Evolutionary conservation across 1,284 basidiomycete species (phyloP), one percentile per base, ranked within the genome.

Genomic region (Rhodotorula sp.): DNA sequence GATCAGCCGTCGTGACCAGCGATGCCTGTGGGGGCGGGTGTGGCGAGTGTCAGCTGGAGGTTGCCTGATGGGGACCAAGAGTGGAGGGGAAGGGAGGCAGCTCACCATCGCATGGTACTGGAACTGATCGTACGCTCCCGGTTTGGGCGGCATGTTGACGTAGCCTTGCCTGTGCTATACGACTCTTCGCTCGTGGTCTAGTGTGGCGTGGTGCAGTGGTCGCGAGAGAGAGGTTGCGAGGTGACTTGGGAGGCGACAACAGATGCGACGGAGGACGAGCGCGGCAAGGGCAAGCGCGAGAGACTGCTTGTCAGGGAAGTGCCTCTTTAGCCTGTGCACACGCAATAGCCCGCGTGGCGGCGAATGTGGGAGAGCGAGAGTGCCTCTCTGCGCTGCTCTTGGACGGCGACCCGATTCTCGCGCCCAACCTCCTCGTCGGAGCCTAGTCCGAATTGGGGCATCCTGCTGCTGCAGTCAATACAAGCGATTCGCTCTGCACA

Each of bases 1-100:
- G 71, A 58, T 80, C 79, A 43, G 80, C 79, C 49, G 76, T 79
- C 62, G 78, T 78, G 58, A 80, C 80, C 59, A 80, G 73, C 39
- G 75, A 74, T 16, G 77, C 74, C 78, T 76, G 59, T 26, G 29
- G 39, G 29, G 12, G 20, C 26, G n/a, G 15, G n/a, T n/a, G n/a
- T n/a, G n/a, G n/a, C n/a, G n/a, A n/a, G n/a, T n/a, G n/a, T n/a
- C n/a, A n/a, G n/a, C n/a, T n/a, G n/a, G n/a, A n/a, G n/a, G n/a
- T n/a, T n/a, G n/a, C n/a, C n/a, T n/a, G n/a, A n/a, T n/a, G n/a
- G n/a, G n/a, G n/a, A n/a, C n/a, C n/a, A n/a, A n/a, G n/a, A 34
- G 34, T 34, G 29, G 5, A 12, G 48, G n/a, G 34, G 6, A 43
- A 3, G 39, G 46, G 16, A 14, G 14, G 31, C 34, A 15, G 65